phyloP scores from a whole-genome alignment of 1,139 yeast species.

The Diutina mesorugosa region DNA sequence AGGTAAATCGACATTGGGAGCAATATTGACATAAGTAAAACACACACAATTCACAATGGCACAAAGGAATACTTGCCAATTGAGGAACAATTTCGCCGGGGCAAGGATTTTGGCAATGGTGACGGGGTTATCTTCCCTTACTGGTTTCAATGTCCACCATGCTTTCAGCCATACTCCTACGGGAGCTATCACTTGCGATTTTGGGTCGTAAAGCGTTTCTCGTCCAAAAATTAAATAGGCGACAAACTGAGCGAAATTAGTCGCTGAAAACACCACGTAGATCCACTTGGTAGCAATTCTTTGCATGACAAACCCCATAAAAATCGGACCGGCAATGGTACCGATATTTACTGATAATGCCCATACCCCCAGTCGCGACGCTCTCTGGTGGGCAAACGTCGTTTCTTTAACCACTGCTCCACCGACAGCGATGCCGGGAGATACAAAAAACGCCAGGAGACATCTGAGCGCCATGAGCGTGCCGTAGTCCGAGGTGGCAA shows the following conservation, averaged over 20 bases:
- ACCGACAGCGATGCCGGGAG: neutral
- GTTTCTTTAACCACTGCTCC: conserved; percentile 1
- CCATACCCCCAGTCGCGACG: neutral
- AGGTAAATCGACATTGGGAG: conserved; percentile 1
- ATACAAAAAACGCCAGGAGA: neutral
- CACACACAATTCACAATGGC: neutral
- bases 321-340: conserved; percentile 1
- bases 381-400: neutral
- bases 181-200: neutral
- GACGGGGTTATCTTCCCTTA: neutral
- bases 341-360: neutral
- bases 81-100: neutral
- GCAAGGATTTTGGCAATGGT: neutral
- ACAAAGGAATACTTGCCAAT: neutral
- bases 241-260: neutral
- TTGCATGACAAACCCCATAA: conserved; percentile 2
- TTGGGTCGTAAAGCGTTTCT: neutral
- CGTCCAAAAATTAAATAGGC: neutral
- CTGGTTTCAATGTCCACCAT: neutral
- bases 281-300: neutral
- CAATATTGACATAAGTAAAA: neutral
- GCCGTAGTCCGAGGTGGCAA: neutral
- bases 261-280: neutral
- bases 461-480: neutral
- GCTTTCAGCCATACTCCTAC: neutral